These are phyloP conservation scores for Lachnellula arida DNA, from an alignment of 2,329 filamentous ascomycete species.

Conservation along the genomic window DNA sequence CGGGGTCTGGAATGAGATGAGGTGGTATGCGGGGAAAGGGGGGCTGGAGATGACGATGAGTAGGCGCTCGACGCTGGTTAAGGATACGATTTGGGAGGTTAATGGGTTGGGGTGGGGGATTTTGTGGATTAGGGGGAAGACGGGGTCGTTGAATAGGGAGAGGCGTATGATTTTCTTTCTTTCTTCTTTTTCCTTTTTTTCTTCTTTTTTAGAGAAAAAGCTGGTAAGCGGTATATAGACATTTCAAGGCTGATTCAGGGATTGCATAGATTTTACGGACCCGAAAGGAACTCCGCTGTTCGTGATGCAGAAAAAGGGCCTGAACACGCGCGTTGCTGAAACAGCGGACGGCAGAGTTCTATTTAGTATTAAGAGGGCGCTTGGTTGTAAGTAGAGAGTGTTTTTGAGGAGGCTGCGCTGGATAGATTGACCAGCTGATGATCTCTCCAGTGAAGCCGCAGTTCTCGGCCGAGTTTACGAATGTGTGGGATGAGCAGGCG, in stretches of 20 bases:
- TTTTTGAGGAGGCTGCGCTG: not conserved
- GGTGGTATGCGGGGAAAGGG: constrained; percentile 3
- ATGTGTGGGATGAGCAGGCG: constrained; percentile 4
- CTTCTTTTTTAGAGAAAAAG: not conserved
- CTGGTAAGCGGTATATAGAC: not conserved
- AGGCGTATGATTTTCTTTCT: not conserved
- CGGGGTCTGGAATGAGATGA: constrained; percentile 4
- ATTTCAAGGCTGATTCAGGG: not conserved
- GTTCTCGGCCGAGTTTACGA: constrained; percentile 6
- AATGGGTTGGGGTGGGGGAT: constrained; percentile 1
- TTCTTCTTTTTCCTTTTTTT: not conserved
- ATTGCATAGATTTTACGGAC: constrained; percentile 1
- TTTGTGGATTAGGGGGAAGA: constrained; percentile 1
- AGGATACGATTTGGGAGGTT: constrained; percentile 8
- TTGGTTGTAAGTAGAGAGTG: not conserved
- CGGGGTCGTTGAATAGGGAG: constrained; percentile 2
- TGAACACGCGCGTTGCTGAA: not conserved
- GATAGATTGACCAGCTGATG: not conserved
- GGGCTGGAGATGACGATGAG: constrained; percentile 6
- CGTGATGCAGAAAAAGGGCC: constrained; percentile 1
- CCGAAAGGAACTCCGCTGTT: constrained; percentile 5
- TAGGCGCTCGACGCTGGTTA: not conserved
- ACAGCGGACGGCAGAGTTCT: constrained; percentile 1
- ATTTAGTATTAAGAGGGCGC: constrained; percentile 1
- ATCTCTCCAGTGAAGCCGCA: not conserved